Base-by-base conservation (phyloP, 306 rosid species). In the Pyrus bretschneideri region DNA sequence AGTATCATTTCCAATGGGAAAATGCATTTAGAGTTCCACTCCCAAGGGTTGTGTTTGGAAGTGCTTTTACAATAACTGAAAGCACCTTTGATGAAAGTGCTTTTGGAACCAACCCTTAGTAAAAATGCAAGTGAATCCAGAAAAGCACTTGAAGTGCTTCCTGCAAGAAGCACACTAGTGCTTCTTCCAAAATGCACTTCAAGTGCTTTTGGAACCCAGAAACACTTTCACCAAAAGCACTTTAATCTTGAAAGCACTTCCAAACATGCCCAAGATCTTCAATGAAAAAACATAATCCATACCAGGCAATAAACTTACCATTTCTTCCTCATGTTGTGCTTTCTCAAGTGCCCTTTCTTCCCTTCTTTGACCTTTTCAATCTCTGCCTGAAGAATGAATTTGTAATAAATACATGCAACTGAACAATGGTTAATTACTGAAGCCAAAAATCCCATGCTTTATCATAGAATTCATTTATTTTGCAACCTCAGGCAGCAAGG, bases 331-430 rank as follows among this genome's bases (percentile, higher is more conserved):
- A 18, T 85, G 97, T 17, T 79, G 97, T 69, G 99, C 99, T 71
- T 92, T 95, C 84, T 92, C 99, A 82, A 91, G 89, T 54, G 99
- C 98, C 80, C 99, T 89, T 83, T 92, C 99, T 83, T 95, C 99
- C 82, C 99, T 91, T 86, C 99, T 91, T 88, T 95, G 85, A 95
- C 97, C 74, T 95, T 95, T 74, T 92, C 99, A 67, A 95, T 87
- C 88, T 95, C 97, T 7, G 97, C 98, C 99, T 95, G 85, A 86
- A 87, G 74, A 75, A 78, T 58, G 76, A 81, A 75, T 75, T 66
- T 30, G 55, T 49, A 15, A 15, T 49, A 77, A 35, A 74, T 9
- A 22, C 40, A 78, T 17, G 7, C 21, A 69, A 77, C 21, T 40
- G n/a, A 21, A 72, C 31, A 25, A 23, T 10, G 15, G 13, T 30